Evolutionary conservation across 1,139 yeast genomes (phyloP).

Genomic region (Waltiozyma sp.): DNA sequence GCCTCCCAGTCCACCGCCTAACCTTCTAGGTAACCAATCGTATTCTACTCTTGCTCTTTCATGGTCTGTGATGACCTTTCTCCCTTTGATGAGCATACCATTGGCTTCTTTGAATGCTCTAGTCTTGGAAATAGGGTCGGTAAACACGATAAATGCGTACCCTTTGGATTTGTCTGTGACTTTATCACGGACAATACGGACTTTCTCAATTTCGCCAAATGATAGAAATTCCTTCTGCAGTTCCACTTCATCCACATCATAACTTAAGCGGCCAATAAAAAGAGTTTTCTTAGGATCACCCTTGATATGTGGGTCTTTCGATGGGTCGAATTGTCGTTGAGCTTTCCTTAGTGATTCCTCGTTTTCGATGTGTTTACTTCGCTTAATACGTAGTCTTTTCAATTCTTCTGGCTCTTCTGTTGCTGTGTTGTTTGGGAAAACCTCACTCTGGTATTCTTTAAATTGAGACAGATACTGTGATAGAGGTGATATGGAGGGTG

Average conservation of each 20-base stretch:
- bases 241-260: constrained; percentile 57
- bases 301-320: constrained; percentile 45
- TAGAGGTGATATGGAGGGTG: constrained; percentile 39
- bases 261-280: constrained; percentile 64
- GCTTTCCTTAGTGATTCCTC: constrained; percentile 22
- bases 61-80: constrained; percentile 62
- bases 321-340: constrained; percentile 42
- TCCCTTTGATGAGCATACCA: constrained; percentile 38
- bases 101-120: constrained; percentile 49
- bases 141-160: constrained; percentile 75
- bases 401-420: constrained; percentile 8
- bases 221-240: constrained; percentile 49
- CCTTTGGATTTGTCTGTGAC: constrained; percentile 52
- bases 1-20: constrained; percentile 72
- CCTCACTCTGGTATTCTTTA: constrained; percentile 25
- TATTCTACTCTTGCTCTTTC: constrained; percentile 73
- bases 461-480: constrained; percentile 28
- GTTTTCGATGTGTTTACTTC: constrained; percentile 15
- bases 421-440: constrained; percentile 1
- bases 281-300: constrained; percentile 76
- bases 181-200: constrained; percentile 55
- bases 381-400: constrained; percentile 18
- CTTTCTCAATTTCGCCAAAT: constrained; percentile 61
- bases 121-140: constrained; percentile 44
- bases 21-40: constrained; percentile 70